phyloP scores from a whole-genome alignment of 129 eudicot genomes.

The Flaveria sonorensis region DNA sequence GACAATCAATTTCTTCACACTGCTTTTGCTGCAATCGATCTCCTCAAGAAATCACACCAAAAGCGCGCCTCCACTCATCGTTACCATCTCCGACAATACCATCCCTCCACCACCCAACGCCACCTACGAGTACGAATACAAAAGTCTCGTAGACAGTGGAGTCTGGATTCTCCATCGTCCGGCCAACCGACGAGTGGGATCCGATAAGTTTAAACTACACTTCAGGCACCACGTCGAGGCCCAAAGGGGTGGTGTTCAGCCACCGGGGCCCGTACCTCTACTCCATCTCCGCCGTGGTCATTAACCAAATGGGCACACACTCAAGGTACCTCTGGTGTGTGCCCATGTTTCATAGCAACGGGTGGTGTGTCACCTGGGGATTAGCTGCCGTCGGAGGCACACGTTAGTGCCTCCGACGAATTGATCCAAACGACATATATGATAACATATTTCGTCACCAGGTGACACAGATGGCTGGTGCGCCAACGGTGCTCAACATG shows the following conservation, averaged over 20 bases:
- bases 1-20: constrained; percentile 55
- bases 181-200: constrained; percentile 70
- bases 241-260: constrained; percentile 89
- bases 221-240: constrained; percentile 83
- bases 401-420: constrained; percentile 52
- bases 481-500: constrained; percentile 73
- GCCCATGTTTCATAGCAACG: constrained; percentile 80
- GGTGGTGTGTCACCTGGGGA: constrained; percentile 77
- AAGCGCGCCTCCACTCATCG: constrained; percentile 48
- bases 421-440: constrained; percentile 54
- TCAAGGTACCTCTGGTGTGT: constrained; percentile 72
- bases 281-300: constrained; percentile 64
- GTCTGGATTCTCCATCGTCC: constrained; percentile 37
- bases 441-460: constrained; percentile 43
- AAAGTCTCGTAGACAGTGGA: constrained; percentile 37
- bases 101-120: neutral
- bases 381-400: constrained; percentile 74
- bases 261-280: constrained; percentile 84
- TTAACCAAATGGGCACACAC: constrained; percentile 50
- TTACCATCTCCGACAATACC: constrained; percentile 45
- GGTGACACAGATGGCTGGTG: constrained; percentile 77
- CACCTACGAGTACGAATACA: constrained; percentile 31
- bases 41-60: constrained; percentile 32
- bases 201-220: constrained; percentile 79
- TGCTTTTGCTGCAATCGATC: constrained; percentile 63